Evolutionary conservation across 148 eudicot genomes (phyloP).

Genomic region (Hydrangea macrophylla): DNA sequence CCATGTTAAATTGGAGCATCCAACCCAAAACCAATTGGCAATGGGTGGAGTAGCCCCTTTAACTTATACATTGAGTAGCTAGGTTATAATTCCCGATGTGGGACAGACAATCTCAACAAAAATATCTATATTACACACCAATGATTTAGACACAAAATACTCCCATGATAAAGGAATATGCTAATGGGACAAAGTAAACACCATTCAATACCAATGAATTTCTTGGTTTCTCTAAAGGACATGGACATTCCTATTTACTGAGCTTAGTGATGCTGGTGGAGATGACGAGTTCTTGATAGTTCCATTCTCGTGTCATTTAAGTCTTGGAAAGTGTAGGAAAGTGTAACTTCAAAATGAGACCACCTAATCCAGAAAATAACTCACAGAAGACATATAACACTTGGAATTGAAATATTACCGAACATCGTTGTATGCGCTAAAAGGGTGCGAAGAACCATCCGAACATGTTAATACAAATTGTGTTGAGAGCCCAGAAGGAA

Average conservation of each 20-base stretch:
- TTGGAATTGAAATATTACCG: constrained; percentile 37
- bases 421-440: constrained; percentile 63
- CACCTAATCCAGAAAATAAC: too few species aligned
- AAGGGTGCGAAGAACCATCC: constrained; percentile 76
- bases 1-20: too few species aligned
- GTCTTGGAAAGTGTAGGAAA: not conserved
- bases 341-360: not conserved
- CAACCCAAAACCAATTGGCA: too few species aligned
- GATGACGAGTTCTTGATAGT: not conserved
- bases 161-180: not conserved
- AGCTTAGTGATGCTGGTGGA: too few species aligned
- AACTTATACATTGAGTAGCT: too few species aligned
- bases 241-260: not conserved
- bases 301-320: not conserved
- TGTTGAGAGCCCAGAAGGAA: constrained; percentile 73
- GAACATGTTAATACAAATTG: constrained; percentile 77
- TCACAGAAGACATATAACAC: too few species aligned
- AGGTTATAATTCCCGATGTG: too few species aligned
- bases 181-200: too few species aligned
- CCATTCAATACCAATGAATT: not conserved
- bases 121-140: too few species aligned
- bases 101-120: too few species aligned
- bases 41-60: too few species aligned
- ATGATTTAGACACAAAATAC: too few species aligned
- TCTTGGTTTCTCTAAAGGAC: not conserved